Evolutionary conservation across 2,329 filamentous ascomycete species (phyloP).

Genomic region (Scytalidium sp.): DNA sequence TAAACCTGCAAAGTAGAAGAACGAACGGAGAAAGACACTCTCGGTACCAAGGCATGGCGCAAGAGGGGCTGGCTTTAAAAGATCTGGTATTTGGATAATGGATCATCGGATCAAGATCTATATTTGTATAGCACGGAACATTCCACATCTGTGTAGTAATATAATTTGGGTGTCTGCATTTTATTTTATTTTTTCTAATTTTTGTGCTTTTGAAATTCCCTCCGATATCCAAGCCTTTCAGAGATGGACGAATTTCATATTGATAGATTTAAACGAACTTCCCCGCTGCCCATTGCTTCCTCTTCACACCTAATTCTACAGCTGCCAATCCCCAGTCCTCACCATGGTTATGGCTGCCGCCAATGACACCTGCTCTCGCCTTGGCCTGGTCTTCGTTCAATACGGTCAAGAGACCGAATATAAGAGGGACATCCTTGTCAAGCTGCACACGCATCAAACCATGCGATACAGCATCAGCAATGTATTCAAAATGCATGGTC

Average conservation of each 20-base stretch:
- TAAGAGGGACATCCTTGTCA: conserved; percentile 82
- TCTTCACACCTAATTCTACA: conserved; percentile 90
- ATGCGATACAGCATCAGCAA: conserved; percentile 84
- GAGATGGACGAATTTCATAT: conserved; percentile 1
- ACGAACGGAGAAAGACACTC: background rate
- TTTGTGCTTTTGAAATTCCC: background rate
- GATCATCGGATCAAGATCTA: background rate
- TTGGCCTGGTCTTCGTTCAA: conserved; percentile 84
- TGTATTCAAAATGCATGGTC: conserved; percentile 99
- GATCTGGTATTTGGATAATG: background rate
- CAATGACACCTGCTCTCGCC: conserved; percentile 74
- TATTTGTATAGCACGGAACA: background rate
- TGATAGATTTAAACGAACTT: conserved; percentile 11
- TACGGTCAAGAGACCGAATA: conserved; percentile 90
- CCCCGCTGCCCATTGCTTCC: conserved; percentile 68
- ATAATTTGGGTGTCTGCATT: conserved; percentile 7
- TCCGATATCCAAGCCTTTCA: background rate
- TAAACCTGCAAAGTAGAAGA: background rate
- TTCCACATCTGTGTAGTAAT: conserved; percentile 10
- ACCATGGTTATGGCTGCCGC: conserved; percentile 92
- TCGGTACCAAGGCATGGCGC: background rate
- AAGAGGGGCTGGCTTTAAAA: background rate
- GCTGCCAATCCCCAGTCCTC: conserved; percentile 95
- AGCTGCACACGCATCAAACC: conserved; percentile 93
- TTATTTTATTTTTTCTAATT: background rate